A percentile compares a stretch with the other conserved stretches of the same genome.
phyloP scores from a whole-genome alignment of 164 flowering plant genomes.

The Warburgia ugandensis region DNA sequence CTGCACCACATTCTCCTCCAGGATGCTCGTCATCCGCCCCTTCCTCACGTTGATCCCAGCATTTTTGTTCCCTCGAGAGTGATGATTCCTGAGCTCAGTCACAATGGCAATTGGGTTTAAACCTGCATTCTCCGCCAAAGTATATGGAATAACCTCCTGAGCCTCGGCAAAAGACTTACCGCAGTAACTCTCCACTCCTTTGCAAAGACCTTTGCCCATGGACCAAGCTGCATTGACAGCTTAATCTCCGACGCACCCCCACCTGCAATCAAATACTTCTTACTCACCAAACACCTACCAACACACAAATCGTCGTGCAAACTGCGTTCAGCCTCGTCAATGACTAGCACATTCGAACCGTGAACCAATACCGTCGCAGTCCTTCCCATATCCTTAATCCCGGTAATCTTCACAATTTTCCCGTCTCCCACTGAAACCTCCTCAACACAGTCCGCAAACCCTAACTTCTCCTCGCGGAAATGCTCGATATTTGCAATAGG shows the following conservation, averaged over 20 bases:
- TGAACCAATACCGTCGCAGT: constrained; percentile 79
- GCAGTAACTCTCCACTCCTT: constrained; percentile 95
- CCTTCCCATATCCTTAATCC: constrained; percentile 91
- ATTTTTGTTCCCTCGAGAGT: constrained; percentile 92
- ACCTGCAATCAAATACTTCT: constrained; percentile 87
- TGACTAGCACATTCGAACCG: constrained; percentile 83
- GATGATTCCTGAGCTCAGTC: constrained; percentile 90
- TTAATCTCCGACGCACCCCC: constrained; percentile 99
- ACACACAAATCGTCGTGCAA: constrained; percentile 94
- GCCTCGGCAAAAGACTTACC: constrained; percentile 83
- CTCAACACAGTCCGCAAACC: constrained; percentile 82
- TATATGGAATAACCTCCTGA: constrained; percentile 86
- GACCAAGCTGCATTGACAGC: constrained; percentile 89
- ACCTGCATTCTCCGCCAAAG: constrained; percentile 95
- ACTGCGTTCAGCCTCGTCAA: constrained; percentile 96
- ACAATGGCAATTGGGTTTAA: constrained; percentile 84
- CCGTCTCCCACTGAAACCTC: constrained; percentile 87
- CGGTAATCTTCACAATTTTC: constrained; percentile 82
- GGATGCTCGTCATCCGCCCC: constrained; percentile 90
- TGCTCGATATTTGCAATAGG: constrained; percentile 97
- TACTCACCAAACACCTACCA: constrained; percentile 82
- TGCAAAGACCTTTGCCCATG: constrained; percentile 89
- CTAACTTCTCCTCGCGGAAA: constrained; percentile 85
- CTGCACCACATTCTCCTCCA: constrained; percentile 98
- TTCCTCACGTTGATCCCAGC: constrained; percentile 97